Percentiles rank a stretch among this genome's conserved stretches.
These are phyloP conservation scores for Pyrenochaeta sp. DNA, from an alignment of 2,329 filamentous ascomycete genomes.

Conservation along the genomic window DNA sequence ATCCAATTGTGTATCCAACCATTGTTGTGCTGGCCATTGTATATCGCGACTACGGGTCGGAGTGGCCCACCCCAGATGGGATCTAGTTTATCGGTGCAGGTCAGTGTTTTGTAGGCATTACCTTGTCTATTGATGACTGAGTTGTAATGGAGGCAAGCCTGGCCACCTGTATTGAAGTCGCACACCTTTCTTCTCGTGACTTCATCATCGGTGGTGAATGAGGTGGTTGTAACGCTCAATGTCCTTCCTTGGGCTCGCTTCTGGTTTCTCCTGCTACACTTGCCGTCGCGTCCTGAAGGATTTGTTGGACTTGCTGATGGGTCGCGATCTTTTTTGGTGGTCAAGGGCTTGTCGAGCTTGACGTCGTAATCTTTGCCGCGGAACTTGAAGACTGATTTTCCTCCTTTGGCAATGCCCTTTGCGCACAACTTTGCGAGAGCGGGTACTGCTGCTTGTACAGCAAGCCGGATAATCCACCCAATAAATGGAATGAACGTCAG, in stretches of 20 bases:
- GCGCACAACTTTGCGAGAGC: conserved; percentile 40
- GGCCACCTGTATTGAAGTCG: too few species aligned
- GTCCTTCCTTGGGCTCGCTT: too few species aligned
- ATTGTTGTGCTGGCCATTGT: not conserved
- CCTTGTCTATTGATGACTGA: not conserved
- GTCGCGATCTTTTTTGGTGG: conserved; percentile 1
- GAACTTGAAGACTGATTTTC: conserved; percentile 38
- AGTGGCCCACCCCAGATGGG: too few species aligned
- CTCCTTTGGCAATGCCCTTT: conserved; percentile 46
- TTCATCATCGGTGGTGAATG: too few species aligned
- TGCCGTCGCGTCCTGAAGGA: too few species aligned
- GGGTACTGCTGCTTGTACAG: conserved; percentile 32
- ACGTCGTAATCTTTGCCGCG: conserved; percentile 39
- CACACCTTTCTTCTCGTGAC: too few species aligned
- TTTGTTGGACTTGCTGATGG: not conserved
- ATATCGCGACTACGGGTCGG: too few species aligned
- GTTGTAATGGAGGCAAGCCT: conserved; percentile 1
- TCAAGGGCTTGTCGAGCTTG: conserved; percentile 4
- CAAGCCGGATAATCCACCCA: conserved; percentile 19
- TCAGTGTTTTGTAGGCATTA: too few species aligned
- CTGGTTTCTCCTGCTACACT: too few species aligned
- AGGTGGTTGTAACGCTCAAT: too few species aligned
- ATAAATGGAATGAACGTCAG: conserved; percentile 13
- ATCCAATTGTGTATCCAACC: not conserved
- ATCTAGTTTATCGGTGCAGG: too few species aligned